Conservation (phyloP, 352 stramenopile species). For the Pythium aphanidermatum region DNA sequence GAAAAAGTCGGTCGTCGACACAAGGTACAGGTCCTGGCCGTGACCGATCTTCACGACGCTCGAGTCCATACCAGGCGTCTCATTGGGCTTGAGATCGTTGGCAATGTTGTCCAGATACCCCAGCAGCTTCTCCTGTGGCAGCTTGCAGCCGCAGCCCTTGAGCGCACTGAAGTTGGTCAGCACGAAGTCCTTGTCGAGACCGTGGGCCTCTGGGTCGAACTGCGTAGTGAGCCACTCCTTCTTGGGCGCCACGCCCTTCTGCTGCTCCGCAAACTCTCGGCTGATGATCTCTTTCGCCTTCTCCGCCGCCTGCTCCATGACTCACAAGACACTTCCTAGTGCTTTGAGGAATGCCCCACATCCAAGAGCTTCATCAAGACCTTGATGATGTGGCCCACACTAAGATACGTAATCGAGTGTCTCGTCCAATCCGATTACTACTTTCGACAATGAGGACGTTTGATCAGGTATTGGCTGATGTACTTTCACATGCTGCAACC, state of each 20-base stretch:
- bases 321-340: too few relatives aligned
- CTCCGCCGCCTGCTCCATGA: constrained; percentile 46
- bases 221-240: constrained; percentile 17
- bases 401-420: too few relatives aligned
- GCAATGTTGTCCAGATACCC: constrained; percentile 86
- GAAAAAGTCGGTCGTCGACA: constrained; percentile 96
- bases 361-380: too few relatives aligned
- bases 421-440: too few relatives aligned
- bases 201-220: constrained; percentile 55
- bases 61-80: constrained; percentile 87
- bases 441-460: too few relatives aligned
- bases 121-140: constrained; percentile 91
- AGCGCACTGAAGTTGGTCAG: constrained; percentile 84
- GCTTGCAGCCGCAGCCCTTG: constrained; percentile 96
- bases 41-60: constrained; percentile 88
- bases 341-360: too few relatives aligned
- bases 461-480: too few relatives aligned
- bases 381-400: too few relatives aligned
- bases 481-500: too few relatives aligned
- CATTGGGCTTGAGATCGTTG: constrained; percentile 90
- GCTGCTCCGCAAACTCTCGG: constrained; percentile 38
- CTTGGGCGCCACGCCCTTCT: neutral
- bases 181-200: constrained; percentile 70
- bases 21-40: constrained; percentile 76
- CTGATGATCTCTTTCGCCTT: constrained; percentile 57